phyloP scores from a whole-genome alignment of 2,329 filamentous ascomycete species.

The Chaetomiaceae sp. region DNA sequence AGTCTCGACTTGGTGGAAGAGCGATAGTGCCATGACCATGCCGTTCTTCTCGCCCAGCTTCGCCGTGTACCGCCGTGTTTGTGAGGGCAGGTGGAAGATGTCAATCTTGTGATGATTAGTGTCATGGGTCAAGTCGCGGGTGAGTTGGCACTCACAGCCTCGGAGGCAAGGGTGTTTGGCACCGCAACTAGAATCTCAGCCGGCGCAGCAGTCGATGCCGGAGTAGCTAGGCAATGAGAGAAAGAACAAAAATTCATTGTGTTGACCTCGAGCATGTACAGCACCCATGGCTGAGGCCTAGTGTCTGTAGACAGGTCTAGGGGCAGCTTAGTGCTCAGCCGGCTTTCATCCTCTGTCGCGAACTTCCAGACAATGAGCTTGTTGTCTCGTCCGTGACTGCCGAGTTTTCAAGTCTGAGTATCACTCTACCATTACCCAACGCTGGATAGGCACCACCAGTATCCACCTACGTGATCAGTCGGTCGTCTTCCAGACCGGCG shows the following conservation, averaged over 20 bases:
- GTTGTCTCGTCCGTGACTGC: constrained; percentile 85
- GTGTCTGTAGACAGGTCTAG: constrained; percentile 53
- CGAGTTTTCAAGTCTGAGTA: neutral
- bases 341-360: constrained; percentile 52
- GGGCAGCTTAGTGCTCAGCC: constrained; percentile 65
- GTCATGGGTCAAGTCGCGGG: neutral
- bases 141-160: constrained; percentile 50
- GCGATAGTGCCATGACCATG: constrained; percentile 82
- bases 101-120: constrained; percentile 55
- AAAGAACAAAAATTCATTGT: constrained; percentile 95
- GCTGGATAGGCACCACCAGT: neutral
- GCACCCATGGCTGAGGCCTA: constrained; percentile 71
- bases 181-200: constrained; percentile 66
- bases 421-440: neutral
- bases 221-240: constrained; percentile 46
- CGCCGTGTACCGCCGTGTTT: constrained; percentile 60
- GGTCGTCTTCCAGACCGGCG: constrained; percentile 64
- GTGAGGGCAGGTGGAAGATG: constrained; percentile 75
- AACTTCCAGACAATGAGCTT: constrained; percentile 83
- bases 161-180: constrained; percentile 70
- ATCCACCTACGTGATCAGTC: constrained; percentile 70
- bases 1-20: constrained; percentile 48
- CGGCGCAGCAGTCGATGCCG: constrained; percentile 20
- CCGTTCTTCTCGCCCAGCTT: constrained; percentile 52
- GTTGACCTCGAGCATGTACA: constrained; percentile 80